Base-by-base conservation (phyloP, 306 rosid genomes). In the Gleditsia sinensis region DNA sequence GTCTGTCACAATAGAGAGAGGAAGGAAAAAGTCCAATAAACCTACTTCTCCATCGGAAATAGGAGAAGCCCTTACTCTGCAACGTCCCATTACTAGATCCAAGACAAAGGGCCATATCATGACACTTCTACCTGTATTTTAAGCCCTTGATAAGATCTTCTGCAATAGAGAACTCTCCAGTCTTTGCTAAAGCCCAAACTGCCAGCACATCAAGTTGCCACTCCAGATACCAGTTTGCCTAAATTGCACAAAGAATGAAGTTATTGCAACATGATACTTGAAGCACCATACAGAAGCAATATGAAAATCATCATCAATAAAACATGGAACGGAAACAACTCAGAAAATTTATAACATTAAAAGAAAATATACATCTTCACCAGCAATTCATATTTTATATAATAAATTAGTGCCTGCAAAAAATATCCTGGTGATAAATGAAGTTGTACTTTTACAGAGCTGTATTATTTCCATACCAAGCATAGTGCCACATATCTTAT, bases 191-290 rank as follows among this genome's bases (percentile, higher is more conserved):
- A 65, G 87, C 93, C 98, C 98, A 91, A 34, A 82, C 79, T 20
- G 62, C 67, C 83, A 93, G 68, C 33, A 87, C 12, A 42, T 91
- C 97, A 69, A 93, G 54, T 76, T 86, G 94, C 96, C 92, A 89
- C 82, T 93, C 97, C 39, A 85, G 0, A 86, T 86, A 79, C 98
- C 98, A 93, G 84, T 85, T 85, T 30, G 77, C 87, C 98, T 93
- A 82, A 6, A 60, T 66, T 53, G n/a, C 68, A 62, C 37, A 48
- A 56, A 60, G 16, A 57, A 6, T 21, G 11, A 65, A 42, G 40
- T 54, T 75, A 67, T 12, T 32, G n/a, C 67, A 14, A 69, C 27
- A 33, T 39, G 51, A 64, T 50, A 64, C 34, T 59, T 12, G 57
- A 40, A 67, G 45, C 49, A 70, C 27, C 5, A 27, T 50, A 37